Evolutionary conservation across 495 filamentous ascomycete genomes (phyloP).

Genomic region (Xylaria curta): DNA sequence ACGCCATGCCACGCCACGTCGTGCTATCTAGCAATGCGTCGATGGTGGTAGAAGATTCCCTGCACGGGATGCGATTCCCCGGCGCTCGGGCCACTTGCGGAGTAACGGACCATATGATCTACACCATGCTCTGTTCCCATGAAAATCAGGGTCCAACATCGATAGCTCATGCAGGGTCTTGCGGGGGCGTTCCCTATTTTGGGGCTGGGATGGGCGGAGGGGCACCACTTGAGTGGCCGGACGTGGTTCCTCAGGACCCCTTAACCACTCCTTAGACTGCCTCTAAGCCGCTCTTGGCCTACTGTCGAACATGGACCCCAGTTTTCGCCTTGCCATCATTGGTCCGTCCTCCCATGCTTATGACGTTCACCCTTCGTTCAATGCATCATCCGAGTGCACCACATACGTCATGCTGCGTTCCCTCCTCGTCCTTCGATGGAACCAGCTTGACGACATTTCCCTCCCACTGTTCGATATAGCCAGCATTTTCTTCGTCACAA

Average conservation of each 20-base stretch:
- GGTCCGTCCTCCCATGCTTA: constrained; percentile 7
- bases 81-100: constrained; percentile 1
- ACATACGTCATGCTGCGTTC: constrained; percentile 38
- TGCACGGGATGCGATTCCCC: not conserved
- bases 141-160: constrained; percentile 43
- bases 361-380: constrained; percentile 20
- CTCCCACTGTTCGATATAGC: constrained; percentile 5
- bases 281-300: not conserved
- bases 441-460: constrained; percentile 26
- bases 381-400: constrained; percentile 40
- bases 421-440: not conserved
- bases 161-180: constrained; percentile 44
- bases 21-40: constrained; percentile 18
- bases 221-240: not conserved
- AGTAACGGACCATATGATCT: constrained; percentile 17
- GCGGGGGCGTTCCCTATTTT: constrained; percentile 29
- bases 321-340: not conserved
- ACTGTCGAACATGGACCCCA: not conserved
- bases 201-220: constrained; percentile 6
- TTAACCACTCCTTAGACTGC: not conserved
- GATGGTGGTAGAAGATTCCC: constrained; percentile 24
- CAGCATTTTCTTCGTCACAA: constrained; percentile 21
- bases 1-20: constrained; percentile 11
- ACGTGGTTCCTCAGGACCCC: constrained; percentile 15
- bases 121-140: not conserved